Conservation (phyloP, 345 rosid genomes). For the Ricinus communis region DNA sequence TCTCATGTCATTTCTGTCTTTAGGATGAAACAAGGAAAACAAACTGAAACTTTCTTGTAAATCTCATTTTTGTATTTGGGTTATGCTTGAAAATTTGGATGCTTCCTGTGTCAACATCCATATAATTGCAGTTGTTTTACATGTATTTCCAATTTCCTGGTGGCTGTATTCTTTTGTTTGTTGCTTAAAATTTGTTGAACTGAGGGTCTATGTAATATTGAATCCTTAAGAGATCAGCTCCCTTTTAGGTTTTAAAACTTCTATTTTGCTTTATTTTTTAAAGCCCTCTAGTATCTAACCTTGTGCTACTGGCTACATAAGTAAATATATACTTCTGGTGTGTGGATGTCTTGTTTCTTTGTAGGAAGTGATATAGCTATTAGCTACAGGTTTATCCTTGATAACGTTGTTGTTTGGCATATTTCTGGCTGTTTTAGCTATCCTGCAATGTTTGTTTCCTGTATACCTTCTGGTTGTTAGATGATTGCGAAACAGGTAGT, state of each 20-base stretch:
- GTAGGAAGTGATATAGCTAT: not conserved
- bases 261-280: not conserved
- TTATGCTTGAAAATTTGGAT: not conserved
- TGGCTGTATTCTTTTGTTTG: not conserved
- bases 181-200: not conserved
- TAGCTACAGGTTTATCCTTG: not conserved
- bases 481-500: not conserved
- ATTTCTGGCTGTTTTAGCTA: not conserved
- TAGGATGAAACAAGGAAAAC: not conserved
- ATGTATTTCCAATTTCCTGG: not conserved
- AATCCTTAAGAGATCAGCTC: not conserved
- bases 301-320: not conserved
- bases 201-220: not conserved
- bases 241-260: not conserved
- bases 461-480: not conserved
- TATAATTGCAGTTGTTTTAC: not conserved
- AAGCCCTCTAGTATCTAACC: not conserved
- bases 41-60: slow-evolving; percentile 15
- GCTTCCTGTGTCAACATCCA: slow-evolving; percentile 8
- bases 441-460: not conserved
- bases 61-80: slow-evolving; percentile 8
- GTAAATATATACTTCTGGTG: not conserved
- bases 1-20: not conserved
- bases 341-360: not conserved
- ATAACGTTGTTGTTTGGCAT: not conserved